Percentiles rank a stretch among this genome's conserved stretches.
phyloP scores from a whole-genome alignment of 2,329 filamentous ascomycete species.

The Exophiala viscosa region DNA sequence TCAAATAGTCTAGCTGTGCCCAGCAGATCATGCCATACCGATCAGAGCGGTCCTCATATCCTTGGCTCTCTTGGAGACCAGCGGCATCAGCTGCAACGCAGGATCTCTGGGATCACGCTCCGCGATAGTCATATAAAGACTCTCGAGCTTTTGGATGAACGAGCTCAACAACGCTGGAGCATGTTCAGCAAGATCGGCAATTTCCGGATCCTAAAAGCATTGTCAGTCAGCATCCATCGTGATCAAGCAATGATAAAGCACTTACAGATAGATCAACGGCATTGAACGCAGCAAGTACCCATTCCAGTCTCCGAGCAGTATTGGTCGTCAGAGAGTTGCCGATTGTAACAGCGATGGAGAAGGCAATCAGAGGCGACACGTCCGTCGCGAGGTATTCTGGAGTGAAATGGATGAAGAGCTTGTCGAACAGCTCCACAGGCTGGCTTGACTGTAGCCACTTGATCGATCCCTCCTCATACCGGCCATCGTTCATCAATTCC shows the following conservation, averaged over 20 bases:
- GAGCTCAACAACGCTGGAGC: slow-evolving; percentile 25
- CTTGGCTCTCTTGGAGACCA: slow-evolving; percentile 42
- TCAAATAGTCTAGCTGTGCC: not conserved
- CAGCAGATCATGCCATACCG: not conserved
- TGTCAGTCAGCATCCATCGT: slow-evolving; percentile 8
- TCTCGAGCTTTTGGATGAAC: slow-evolving; percentile 55
- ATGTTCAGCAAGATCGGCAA: slow-evolving; percentile 26
- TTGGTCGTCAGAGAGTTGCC: slow-evolving; percentile 55
- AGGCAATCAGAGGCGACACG: slow-evolving; percentile 55
- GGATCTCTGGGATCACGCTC: slow-evolving; percentile 50
- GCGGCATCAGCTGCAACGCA: slow-evolving; percentile 51
- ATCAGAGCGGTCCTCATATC: slow-evolving; percentile 28
- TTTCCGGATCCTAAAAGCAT: slow-evolving; percentile 26
- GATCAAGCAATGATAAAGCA: not conserved
- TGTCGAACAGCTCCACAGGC: slow-evolving; percentile 59
- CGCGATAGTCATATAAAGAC: slow-evolving; percentile 48
- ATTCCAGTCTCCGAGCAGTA: slow-evolving; percentile 53
- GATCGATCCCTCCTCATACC: slow-evolving; percentile 45
- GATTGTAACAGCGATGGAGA: slow-evolving; percentile 62
- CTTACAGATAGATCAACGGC: slow-evolving; percentile 54
- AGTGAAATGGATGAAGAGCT: slow-evolving; percentile 56
- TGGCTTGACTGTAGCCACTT: slow-evolving; percentile 61
- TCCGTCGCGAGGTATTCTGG: slow-evolving; percentile 52
- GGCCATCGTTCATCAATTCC: slow-evolving; percentile 38
- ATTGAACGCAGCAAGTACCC: slow-evolving; percentile 55